Base-by-base conservation (phyloP, 2,329 filamentous ascomycete genomes). In the Colletotrichum godetiae region DNA sequence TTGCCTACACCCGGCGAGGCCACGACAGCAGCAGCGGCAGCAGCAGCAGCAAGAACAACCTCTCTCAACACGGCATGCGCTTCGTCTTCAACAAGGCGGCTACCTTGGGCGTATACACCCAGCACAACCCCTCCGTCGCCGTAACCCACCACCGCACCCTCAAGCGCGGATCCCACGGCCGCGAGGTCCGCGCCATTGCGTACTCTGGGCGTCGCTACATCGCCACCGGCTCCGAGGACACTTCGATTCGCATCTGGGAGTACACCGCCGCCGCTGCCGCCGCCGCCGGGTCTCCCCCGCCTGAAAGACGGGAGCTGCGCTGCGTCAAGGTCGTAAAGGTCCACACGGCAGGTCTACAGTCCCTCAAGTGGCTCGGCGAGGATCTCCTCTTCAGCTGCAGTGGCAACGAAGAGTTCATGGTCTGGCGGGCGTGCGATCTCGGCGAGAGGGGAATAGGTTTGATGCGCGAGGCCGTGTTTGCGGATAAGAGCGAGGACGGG, bases 401-500 rank as follows among this genome's bases (percentile, higher is more conserved):
- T 6, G 97, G 95, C 0, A 92, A 91, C 74, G 96, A 98, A 80
- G 96, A 99, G 81, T 93, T 98, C 75, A 96, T 92, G 77, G 88
- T 95, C 12, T 99, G 97, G 96, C 88, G 90, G 53, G 81, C 96
- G 42, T 86, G 85, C 59, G 67, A 66, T 12, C 80, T 93, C 7
- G 86, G 91, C 31, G 84, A 86, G 1, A 82, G 79, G 13, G 87
- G 88, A 4, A 81, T 92, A 2, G 90, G 88, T 0, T 85, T 92
- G 2, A 81, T 89, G 13, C 88, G 89, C 72, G 90, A 92, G 81
- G 89, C 86, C 2, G 82, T 84, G 1, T 89, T 88, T 55, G 81
- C 87, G 64, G 83, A 91, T 75, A 84, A 85, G 75, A 87, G 85
- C 10, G 78, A 82, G 22, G 84, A 86, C 8, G 86, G 87, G 5